phyloP scores from a whole-genome alignment of 2,329 filamentous ascomycete species.

The Trichoderma brevicompactum region DNA sequence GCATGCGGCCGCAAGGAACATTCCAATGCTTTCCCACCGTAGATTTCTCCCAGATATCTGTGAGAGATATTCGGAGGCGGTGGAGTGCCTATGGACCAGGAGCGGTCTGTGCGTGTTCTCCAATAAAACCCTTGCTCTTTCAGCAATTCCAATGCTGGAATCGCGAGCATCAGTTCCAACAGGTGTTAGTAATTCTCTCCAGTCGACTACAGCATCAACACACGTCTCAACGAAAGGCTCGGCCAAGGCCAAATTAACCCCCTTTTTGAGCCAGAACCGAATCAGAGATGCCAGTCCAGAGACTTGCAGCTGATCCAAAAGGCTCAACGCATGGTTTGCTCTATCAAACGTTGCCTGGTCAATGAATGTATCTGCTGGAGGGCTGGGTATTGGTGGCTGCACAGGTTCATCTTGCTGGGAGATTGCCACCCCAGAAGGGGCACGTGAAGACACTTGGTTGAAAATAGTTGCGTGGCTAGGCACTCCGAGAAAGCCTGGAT shows the following conservation, averaged over 20 bases:
- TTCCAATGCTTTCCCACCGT: conserved; percentile 19
- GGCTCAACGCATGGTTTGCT: conserved; percentile 18
- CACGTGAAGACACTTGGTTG: conserved; percentile 25
- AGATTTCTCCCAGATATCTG: conserved; percentile 22
- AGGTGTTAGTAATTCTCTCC: conserved; percentile 13
- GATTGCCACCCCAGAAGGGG: conserved; percentile 1
- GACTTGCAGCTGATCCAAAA: conserved; percentile 15
- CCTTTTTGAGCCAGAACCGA: conserved; percentile 25
- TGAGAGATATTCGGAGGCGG: conserved; percentile 5
- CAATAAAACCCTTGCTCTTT: conserved; percentile 10
- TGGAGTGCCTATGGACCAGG: neutral
- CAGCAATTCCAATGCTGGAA: neutral
- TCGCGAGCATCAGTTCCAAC: neutral
- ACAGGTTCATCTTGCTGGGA: conserved; percentile 8
- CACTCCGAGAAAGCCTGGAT: conserved; percentile 19
- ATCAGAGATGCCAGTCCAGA: conserved; percentile 15
- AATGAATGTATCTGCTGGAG: conserved; percentile 13
- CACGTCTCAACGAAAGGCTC: conserved; percentile 19
- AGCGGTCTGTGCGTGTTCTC: conserved; percentile 18
- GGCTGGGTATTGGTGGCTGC: neutral
- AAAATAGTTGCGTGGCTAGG: conserved; percentile 23
- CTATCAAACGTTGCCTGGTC: conserved; percentile 22
- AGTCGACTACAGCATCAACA: conserved; percentile 8
- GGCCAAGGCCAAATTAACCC: conserved; percentile 8
- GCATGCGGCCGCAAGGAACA: conserved; percentile 19